Base-by-base conservation (phyloP, 495 filamentous ascomycete species). In the Penicillium simplicissimum region DNA sequence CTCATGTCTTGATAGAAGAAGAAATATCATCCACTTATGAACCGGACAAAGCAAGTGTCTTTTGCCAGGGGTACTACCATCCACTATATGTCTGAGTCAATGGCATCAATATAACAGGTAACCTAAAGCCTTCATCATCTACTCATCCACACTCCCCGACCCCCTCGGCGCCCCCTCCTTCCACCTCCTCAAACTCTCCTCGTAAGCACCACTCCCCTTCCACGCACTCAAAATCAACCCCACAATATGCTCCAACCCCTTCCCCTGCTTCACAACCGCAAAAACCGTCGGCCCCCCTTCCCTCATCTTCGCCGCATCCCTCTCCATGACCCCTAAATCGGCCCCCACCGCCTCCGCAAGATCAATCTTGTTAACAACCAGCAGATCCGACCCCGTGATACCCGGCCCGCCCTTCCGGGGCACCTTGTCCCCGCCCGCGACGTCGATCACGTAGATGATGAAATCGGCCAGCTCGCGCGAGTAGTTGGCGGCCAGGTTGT, bases 371-470 rank as follows among this genome's bases (percentile, higher is more conserved):
- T 98, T 98, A 9, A 98, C 89, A 4, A 98, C 84, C 59, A 98
- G 72, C 74, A 98, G 71, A 73, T 98, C 95, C 51, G 87, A 91
- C 74, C 96, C 93, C 40, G 95, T 98, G 67, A 98, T 98, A 0
- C 95, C 96, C 9, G 95, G 95, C 6, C 95, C 95, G 23, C 96
- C 95, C 79, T 98, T 98, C 8, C 96, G 78, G 0, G 95, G 95
- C 49, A 98, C 88, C 80, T 98, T 98, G 71, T 98, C 95, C 4
- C 95, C 95, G n/a, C 95, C 95, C 52, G 86, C 88, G 9, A 98
- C 95, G 75, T 98, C 95, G 64, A 98, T 98, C 53, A 98, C 95
- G 71, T 98, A 98, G 72, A 98, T 86, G 71, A 98, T 98, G 72
- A 89, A 98, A 74, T 98, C 95, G 3, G 96, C 95, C 60, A 98